Base-by-base conservation (phyloP, 257 asterid genomes). In the Solanum ahanhuiri region DNA sequence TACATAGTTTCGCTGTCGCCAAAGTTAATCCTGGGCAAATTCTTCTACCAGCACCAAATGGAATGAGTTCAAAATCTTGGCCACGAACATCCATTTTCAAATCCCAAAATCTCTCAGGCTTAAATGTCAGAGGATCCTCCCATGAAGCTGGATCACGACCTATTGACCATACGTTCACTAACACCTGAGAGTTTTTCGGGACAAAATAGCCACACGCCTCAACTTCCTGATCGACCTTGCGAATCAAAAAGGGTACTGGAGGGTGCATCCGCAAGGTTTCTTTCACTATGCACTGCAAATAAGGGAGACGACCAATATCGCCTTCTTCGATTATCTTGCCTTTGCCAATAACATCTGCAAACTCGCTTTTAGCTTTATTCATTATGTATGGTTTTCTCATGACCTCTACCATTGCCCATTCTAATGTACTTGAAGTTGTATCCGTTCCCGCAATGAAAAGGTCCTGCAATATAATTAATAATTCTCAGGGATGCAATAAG, bases 331-430 rank as follows among this genome's bases (percentile, higher is more conserved):
- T 75, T 17, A 58, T 30, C 71, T 90, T 93, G 2, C 97, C 95
- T 83, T 87, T 89, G 9, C 94, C 93, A 33, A 94, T 87, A 8
- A 90, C 93, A 39, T 87, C 85, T 71, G 91, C 93, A 1, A 95
- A 90, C 88, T 95, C 98, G 1, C 81, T 83, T 84, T 93, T 92
- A 41, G 92, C 98, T 48, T 84, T 91, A 66, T 87, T 84, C 92
- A 91, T 91, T 23, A 23, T 85, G 30, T 90, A 88, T 4, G 98
- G 96, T 58, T 90, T 94, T 14, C 82, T 88, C 12, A 95, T 90
- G 20, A 91, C 88, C 87, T 94, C 98, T 12, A 95, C 91, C 97
- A 94, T 93, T 34, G 97, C 95, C 96, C 98, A 95, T 81, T 94
- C 98, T 22, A 94, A 66, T 12, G 98, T 93, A 92, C 85, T 93